phyloP scores from a whole-genome alignment of 169 alveolate species.

The Plasmodium adleri region DNA sequence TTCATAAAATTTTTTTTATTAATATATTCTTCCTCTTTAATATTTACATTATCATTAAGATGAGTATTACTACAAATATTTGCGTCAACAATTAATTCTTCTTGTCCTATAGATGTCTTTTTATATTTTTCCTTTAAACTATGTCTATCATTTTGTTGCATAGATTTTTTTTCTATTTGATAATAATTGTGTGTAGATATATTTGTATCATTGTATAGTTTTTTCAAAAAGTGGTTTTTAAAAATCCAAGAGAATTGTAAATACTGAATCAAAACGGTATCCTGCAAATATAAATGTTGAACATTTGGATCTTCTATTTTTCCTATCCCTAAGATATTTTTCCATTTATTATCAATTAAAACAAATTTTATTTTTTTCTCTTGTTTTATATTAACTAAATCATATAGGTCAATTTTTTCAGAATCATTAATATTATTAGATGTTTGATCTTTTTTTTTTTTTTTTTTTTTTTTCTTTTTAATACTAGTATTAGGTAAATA shows the following conservation, averaged over 20 bases:
- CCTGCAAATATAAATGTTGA: slow-evolving; percentile 43
- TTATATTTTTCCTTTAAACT: not conserved
- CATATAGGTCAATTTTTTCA: slow-evolving; percentile 31
- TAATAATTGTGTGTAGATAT: not conserved
- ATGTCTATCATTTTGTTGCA: not conserved
- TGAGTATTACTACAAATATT: too few relatives aligned
- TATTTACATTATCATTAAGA: too few relatives aligned
- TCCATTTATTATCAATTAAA: slow-evolving; percentile 62
- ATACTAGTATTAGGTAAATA: slow-evolving; percentile 42
- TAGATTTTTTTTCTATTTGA: not conserved
- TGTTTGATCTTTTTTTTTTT: not conserved
- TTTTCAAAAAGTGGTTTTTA: slow-evolving; percentile 14
- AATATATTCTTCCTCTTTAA: not conserved
- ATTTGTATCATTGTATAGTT: not conserved
- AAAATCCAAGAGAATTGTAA: slow-evolving; percentile 46
- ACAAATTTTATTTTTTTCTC: slow-evolving; percentile 46
- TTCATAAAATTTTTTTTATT: not conserved
- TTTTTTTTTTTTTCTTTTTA: slow-evolving; percentile 47
- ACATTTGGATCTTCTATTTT: slow-evolving; percentile 19
- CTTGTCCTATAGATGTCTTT: not conserved
- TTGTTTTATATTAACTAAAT: slow-evolving; percentile 52
- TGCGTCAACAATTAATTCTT: too few relatives aligned
- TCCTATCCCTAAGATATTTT: slow-evolving; percentile 20
- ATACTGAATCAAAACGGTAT: slow-evolving; percentile 57
- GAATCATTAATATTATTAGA: not conserved